A percentile compares a stretch with the other conserved stretches of the same genome.
phyloP scores from a whole-genome alignment of 371 early-diverging fungal species.

The Circinella minor region DNA sequence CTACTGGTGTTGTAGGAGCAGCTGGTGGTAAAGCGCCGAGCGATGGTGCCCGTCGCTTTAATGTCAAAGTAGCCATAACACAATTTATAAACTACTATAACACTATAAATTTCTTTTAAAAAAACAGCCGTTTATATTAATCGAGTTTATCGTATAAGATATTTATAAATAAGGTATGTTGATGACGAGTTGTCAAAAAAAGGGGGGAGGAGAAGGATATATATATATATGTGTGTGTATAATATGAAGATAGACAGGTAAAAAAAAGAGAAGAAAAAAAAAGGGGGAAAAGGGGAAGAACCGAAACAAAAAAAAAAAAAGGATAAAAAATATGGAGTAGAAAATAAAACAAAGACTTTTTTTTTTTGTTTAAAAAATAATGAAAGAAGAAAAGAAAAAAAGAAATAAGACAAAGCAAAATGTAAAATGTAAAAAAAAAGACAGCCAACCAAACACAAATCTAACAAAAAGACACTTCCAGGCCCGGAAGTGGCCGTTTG shows the following conservation, averaged over 20 bases:
- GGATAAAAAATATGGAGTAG: not conserved
- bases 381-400: not conserved
- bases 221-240: too few species aligned
- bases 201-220: conserved; percentile 9
- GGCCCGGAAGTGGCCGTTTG: conserved; percentile 1
- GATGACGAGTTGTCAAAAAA: conserved; percentile 19
- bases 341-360: not conserved
- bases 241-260: not conserved
- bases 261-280: conserved; percentile 18
- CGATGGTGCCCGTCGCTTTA: conserved; percentile 44
- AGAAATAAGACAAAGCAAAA: not conserved
- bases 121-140: too few species aligned
- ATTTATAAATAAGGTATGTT: not conserved
- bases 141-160: too few species aligned
- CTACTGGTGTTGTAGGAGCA: conserved; percentile 18
- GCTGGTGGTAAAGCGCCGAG: conserved; percentile 28
- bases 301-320: not conserved
- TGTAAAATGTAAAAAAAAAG: conserved; percentile 7
- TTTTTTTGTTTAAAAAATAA: too few species aligned
- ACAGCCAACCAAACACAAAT: not conserved
- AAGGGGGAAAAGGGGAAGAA: conserved; percentile 9
- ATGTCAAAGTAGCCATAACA: conserved; percentile 37
- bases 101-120: not conserved
- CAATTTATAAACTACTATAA: not conserved
- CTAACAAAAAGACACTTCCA: conserved; percentile 3